phyloP scores from a whole-genome alignment of 208 protist species.

The Endotrypanum monterogeii region DNA sequence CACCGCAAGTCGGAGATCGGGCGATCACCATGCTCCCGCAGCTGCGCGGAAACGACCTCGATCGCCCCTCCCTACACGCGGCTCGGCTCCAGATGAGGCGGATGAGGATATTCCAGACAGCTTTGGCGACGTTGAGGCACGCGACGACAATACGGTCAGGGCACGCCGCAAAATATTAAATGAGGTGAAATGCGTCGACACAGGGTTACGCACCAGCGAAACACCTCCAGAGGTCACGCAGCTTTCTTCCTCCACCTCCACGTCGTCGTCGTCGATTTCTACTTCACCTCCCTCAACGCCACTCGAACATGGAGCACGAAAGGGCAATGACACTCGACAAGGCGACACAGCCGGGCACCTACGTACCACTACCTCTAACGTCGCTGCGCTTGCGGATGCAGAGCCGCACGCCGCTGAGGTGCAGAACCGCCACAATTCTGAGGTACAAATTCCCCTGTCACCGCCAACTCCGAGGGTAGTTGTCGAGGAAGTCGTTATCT shows the following conservation, averaged over 20 bases:
- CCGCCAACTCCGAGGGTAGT: neutral
- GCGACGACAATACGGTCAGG: neutral
- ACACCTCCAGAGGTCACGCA: neutral
- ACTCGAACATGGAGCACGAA: constrained; percentile 9
- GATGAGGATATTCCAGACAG: neutral
- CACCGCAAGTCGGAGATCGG: neutral
- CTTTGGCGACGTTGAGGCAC: neutral
- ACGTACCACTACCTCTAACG: neutral
- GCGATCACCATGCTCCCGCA: neutral
- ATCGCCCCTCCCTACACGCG: neutral
- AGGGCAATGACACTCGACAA: neutral
- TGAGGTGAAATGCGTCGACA: neutral
- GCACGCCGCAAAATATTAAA: neutral
- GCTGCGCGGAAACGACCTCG: constrained; percentile 14
- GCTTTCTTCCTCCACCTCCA: constrained; percentile 4
- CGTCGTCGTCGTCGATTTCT: constrained; percentile 7
- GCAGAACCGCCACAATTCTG: neutral
- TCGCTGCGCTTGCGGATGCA: neutral
- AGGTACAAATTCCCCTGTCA: neutral
- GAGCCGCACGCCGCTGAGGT: neutral
- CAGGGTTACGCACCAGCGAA: neutral
- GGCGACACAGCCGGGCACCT: neutral
- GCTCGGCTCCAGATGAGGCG: neutral
- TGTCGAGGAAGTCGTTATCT: neutral
- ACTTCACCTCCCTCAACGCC: constrained; percentile 15